These are phyloP conservation scores for Gastrolobium bilobum DNA, from an alignment of 306 rosid genomes.

Conservation along the genomic window DNA sequence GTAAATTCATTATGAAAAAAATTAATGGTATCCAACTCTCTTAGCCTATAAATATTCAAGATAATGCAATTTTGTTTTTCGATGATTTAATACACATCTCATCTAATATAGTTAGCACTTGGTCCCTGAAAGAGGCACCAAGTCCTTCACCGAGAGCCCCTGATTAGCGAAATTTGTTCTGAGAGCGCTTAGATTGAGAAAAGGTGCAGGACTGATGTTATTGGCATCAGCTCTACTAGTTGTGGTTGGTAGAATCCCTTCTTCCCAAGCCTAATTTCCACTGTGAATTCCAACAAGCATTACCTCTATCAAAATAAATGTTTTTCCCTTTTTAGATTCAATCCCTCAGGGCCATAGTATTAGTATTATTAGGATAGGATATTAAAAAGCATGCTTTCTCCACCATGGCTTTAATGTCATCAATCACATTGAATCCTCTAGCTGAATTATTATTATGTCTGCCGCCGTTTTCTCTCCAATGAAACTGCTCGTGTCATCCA, in stretches of 20 bases:
- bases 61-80: neutral
- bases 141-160: constrained; percentile 46
- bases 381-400: constrained; percentile 54
- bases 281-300: constrained; percentile 23
- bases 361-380: neutral
- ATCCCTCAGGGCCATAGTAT: neutral
- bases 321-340: neutral
- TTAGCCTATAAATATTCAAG: neutral
- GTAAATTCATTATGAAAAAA: too few relatives aligned
- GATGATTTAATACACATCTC: neutral
- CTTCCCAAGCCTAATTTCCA: constrained; percentile 61
- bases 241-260: constrained; percentile 56
- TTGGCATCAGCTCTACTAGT: constrained; percentile 56
- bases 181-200: constrained; percentile 27
- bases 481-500: constrained; percentile 56
- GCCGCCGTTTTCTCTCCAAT: constrained; percentile 61
- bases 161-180: constrained; percentile 44
- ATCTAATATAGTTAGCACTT: neutral
- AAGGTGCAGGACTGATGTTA: constrained; percentile 46
- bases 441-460: constrained; percentile 53
- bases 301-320: too few relatives aligned
- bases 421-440: constrained; percentile 46
- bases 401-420: too few relatives aligned
- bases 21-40: too few relatives aligned
- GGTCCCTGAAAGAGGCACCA: constrained; percentile 60